phyloP scores from a whole-genome alignment of 1,139 yeast genomes.

The Taphrina flavorubra region DNA sequence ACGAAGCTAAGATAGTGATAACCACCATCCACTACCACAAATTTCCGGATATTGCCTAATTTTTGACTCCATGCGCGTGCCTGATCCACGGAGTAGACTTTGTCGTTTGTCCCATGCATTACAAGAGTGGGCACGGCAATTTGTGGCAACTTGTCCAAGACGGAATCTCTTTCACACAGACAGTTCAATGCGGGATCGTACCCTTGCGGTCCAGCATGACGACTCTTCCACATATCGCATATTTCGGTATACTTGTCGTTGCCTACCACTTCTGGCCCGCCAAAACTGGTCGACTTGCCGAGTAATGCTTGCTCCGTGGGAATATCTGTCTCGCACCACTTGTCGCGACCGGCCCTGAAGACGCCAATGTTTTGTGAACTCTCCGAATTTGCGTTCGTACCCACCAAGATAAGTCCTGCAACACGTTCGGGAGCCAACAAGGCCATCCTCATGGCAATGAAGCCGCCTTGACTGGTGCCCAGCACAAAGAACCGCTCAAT shows the following conservation, averaged over 20 bases:
- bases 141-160: background rate
- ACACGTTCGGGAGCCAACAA: background rate
- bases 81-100: constrained; percentile 16
- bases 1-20: constrained; percentile 29
- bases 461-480: constrained; percentile 38
- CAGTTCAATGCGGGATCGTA: constrained; percentile 26
- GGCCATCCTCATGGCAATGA: constrained; percentile 31
- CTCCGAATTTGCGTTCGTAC: constrained; percentile 25
- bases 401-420: constrained; percentile 26
- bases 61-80: constrained; percentile 22
- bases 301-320: constrained; percentile 19
- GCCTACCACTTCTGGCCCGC: constrained; percentile 27
- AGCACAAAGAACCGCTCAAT: constrained; percentile 17
- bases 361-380: constrained; percentile 4
- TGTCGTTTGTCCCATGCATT: constrained; percentile 30
- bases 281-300: constrained; percentile 19
- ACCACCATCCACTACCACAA: constrained; percentile 27
- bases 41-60: constrained; percentile 13
- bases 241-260: constrained; percentile 10
- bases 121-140: constrained; percentile 6
- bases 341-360: constrained; percentile 21
- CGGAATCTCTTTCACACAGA: constrained; percentile 22
- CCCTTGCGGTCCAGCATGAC: constrained; percentile 29
- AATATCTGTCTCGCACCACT: constrained; percentile 16
- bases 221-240: constrained; percentile 3